Evolutionary conservation across 2,329 filamentous ascomycete species (phyloP).

Genomic region (Dactylella cylindrospora): DNA sequence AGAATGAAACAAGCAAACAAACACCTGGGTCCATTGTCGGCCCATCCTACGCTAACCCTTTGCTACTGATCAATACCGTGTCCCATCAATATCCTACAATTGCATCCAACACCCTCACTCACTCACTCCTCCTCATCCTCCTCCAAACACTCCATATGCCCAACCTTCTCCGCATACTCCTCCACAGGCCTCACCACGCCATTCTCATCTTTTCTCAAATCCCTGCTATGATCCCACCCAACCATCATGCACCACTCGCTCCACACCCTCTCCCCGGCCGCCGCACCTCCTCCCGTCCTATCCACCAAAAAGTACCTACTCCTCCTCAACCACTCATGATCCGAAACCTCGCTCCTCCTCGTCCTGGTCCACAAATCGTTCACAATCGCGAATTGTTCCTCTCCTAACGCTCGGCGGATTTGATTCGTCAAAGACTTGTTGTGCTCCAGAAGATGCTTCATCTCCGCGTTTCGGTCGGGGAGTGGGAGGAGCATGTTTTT

Average conservation of each 20-base stretch:
- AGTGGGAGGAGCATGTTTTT: slow-evolving; percentile 37
- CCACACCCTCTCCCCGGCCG: slow-evolving; percentile 30
- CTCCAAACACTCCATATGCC: slow-evolving; percentile 37
- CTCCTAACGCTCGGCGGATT: slow-evolving; percentile 20
- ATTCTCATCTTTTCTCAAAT: slow-evolving; percentile 34
- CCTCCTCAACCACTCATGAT: slow-evolving; percentile 39
- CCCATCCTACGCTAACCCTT: too few relatives aligned
- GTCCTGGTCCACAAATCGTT: slow-evolving; percentile 35
- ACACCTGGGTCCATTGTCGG: too few relatives aligned
- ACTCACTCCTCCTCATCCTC: slow-evolving; percentile 34
- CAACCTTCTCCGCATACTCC: slow-evolving; percentile 34
- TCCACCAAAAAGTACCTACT: slow-evolving; percentile 38
- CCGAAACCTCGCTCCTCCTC: slow-evolving; percentile 30
- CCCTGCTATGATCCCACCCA: slow-evolving; percentile 37
- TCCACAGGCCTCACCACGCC: slow-evolving; percentile 27
- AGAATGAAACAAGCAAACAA: too few relatives aligned
- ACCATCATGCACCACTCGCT: slow-evolving; percentile 43
- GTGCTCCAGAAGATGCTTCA: slow-evolving; percentile 33
- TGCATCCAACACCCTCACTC: too few relatives aligned
- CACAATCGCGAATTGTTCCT: slow-evolving; percentile 17
- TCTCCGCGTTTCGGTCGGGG: slow-evolving; percentile 35
- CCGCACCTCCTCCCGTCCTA: too few relatives aligned
- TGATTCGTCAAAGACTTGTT: slow-evolving; percentile 13
- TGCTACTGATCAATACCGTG: too few relatives aligned
- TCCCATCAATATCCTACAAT: too few relatives aligned